Base-by-base conservation (phyloP, 2,329 filamentous ascomycete genomes). In the Aspergillus sp. region DNA sequence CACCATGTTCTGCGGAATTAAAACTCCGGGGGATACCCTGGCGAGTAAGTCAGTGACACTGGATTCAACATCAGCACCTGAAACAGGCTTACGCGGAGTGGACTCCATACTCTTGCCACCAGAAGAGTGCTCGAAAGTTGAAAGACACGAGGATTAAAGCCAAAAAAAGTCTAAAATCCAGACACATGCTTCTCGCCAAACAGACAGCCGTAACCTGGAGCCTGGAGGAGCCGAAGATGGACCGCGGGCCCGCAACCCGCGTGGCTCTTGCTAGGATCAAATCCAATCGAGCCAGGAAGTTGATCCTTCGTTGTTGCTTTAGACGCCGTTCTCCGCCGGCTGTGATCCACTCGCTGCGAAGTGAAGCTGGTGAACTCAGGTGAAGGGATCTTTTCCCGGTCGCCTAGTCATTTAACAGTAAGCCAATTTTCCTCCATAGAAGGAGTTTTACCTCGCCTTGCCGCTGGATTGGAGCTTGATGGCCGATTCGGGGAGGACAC, bases 61-160 rank as follows among this genome's bases (percentile, higher is more conserved):
- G 27, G 27, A n/a, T 37, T 15, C 35, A 44, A 52, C 14, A 14
- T 43, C 37, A 15, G 14, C 14, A 23, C 46, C 52, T 57, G 54
- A 60, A 57, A 60, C 58, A 51, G 46, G 55, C 54, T 48, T 52
- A 49, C 54, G 37, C 46, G 37, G 37, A 59, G 49, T 14, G 19
- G 14, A 33, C 12, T 11, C 39, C 27, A 24, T 51, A 39, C 40
- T 35, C 21, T 40, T 27, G 44, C 24, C 27, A 31, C 27, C 9
- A 31, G 8, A 31, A 31, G 27, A 31, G 27, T 31, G 35, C 7
- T 15, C 11, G 33, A 40, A 17, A 37, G 24, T 40, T 11, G 27
- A 12, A 19, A 39, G 24, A 39, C 44, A 51, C 41, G 31, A 41
- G 31, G 19, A 24, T 33, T 47, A 55, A 41, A 50, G 37, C 11